Evolutionary conservation across 805 yeast species (phyloP), one percentile per base, ranked within the genome.

Genomic region (Yarrowia alimentaria): DNA sequence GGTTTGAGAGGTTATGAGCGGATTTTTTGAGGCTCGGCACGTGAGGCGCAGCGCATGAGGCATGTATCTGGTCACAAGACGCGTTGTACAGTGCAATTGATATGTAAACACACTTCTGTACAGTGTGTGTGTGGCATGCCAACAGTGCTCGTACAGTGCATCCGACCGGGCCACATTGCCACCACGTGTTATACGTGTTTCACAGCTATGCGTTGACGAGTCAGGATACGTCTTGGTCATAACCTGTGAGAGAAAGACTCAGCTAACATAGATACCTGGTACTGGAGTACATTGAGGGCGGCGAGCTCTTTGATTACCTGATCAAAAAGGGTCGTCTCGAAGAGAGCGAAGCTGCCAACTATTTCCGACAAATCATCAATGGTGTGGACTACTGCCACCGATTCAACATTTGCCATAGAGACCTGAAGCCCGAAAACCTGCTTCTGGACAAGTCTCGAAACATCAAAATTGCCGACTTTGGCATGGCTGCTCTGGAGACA

Each of bases 381-480:
- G 95, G 95, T 47, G 85, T 87, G 28, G 80, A 80, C 48, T 86
- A 87, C 68, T 82, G 93, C 63, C 95, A 87, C 63, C 85, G 84
- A 55, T 79, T 86, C 64, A 86, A 86, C 64, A 86, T 87, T 59
- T 88, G 94, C 55, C 95, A 87, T 65, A 80, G 95, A 55, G 95
- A 87, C 64, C 73, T 87, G 60, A 85, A 85, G 62, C 94, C 94
- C 2, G 94, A 85, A 63, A 85, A 85, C 68, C 68, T 85, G 59
- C 67, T 85, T 33, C 71, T 90, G 33, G 98, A 90, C 69, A 81
- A 83, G 63, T 77, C 87, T 64, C 79, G 82, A 56, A 89, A 88
- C 66, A 90, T 93, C 65, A 93, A 93, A 66, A 88, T 93, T 58
- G 99, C 99, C 8, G 99, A 93, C 68, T 93, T 93, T 65, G 99